These are phyloP conservation scores for Aspergillus egyptiacus DNA, from an alignment of 495 filamentous ascomycete genomes.

Conservation along the genomic window DNA sequence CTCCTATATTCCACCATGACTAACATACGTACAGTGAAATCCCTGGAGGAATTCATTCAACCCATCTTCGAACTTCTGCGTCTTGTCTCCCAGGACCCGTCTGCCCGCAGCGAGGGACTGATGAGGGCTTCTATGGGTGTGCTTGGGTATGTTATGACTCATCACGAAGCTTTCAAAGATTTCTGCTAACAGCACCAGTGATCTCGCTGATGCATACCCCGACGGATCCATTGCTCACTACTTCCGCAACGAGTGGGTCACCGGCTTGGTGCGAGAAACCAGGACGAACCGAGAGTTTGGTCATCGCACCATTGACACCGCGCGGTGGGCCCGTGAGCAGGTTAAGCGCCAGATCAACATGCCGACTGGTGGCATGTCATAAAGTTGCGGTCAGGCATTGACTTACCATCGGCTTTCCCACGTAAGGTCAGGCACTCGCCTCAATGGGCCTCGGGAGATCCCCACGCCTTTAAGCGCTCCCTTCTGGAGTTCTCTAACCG, in stretches of 20 bases:
- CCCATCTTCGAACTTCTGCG: conserved; percentile 88
- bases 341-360: conserved; percentile 80
- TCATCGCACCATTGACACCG: conserved; percentile 80
- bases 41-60: conserved; percentile 70
- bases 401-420: conserved; percentile 2
- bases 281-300: conserved; percentile 78
- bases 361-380: conserved; percentile 34
- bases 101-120: conserved; percentile 76
- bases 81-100: conserved; percentile 69
- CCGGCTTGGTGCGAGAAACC: conserved; percentile 77
- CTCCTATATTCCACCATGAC: conserved; percentile 18
- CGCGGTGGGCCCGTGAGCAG: conserved; percentile 94
- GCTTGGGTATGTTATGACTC: conserved; percentile 65
- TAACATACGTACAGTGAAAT: conserved; percentile 46
- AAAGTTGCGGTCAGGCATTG: conserved; percentile 13
- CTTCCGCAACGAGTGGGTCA: conserved; percentile 90
- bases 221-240: conserved; percentile 75
- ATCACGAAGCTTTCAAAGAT: background rate
- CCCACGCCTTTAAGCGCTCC: conserved; percentile 10
- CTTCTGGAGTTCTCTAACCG: conserved; percentile 5
- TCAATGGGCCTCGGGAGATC: conserved; percentile 13
- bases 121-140: conserved; percentile 94
- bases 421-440: conserved; percentile 9
- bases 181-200: conserved; percentile 53
- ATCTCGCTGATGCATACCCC: conserved; percentile 89